Conservation (phyloP, 2,329 filamentous ascomycete species). For the Paecilomyces sp. region DNA sequence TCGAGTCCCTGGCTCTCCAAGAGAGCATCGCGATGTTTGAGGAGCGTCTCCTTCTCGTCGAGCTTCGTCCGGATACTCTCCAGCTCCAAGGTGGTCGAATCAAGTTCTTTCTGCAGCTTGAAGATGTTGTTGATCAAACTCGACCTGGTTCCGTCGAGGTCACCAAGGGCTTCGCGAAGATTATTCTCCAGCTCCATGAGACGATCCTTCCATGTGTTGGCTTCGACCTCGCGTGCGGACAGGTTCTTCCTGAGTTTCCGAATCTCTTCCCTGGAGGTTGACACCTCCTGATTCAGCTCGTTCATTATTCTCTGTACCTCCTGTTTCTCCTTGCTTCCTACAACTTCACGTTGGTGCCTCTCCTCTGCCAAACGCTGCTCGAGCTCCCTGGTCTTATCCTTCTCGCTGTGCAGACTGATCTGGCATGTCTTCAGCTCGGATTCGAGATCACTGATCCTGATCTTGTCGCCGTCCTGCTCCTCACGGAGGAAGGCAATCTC, state of each 20-base stretch:
- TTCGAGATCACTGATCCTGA: constrained; percentile 91
- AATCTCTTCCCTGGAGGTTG: constrained; percentile 76
- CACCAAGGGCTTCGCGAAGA: constrained; percentile 77
- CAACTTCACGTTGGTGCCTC: constrained; percentile 75
- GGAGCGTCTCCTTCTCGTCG: constrained; percentile 82
- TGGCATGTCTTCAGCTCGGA: constrained; percentile 73
- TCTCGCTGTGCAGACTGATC: constrained; percentile 73
- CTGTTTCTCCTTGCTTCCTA: constrained; percentile 84
- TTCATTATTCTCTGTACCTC: constrained; percentile 91
- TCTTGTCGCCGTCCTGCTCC: constrained; percentile 96
- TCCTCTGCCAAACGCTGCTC: constrained; percentile 72
- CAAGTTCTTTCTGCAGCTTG: constrained; percentile 81
- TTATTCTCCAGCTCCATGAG: constrained; percentile 85
- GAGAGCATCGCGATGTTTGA: constrained; percentile 81
- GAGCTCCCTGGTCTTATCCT: constrained; percentile 65
- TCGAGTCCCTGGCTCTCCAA: constrained; percentile 87
- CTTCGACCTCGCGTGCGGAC: constrained; percentile 78
- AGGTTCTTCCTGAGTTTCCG: constrained; percentile 75
- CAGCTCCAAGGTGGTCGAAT: constrained; percentile 74
- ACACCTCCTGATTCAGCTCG: constrained; percentile 80
- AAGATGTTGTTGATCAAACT: constrained; percentile 80
- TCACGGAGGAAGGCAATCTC: constrained; percentile 94
- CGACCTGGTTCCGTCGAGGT: constrained; percentile 77
- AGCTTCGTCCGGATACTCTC: constrained; percentile 69
- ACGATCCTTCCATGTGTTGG: constrained; percentile 83